phyloP scores from a whole-genome alignment of 2,329 filamentous ascomycete genomes.

The Colletotrichum euphorbiae region DNA sequence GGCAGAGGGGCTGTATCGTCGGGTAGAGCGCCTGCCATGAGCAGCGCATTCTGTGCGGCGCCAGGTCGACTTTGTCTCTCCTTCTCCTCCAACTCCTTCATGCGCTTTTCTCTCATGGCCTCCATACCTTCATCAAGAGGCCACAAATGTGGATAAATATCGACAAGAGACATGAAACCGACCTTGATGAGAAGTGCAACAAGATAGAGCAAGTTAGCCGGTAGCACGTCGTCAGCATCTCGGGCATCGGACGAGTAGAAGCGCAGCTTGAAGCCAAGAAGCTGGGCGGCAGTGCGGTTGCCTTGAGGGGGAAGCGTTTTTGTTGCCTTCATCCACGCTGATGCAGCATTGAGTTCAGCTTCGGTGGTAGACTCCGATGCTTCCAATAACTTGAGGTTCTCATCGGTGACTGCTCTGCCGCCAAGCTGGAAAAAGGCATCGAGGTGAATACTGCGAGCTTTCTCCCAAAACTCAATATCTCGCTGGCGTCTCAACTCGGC shows the following conservation, averaged over 20 bases:
- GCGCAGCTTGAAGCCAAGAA: slow-evolving; percentile 95
- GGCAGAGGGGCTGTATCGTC: slow-evolving; percentile 76
- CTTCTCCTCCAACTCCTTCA: slow-evolving; percentile 82
- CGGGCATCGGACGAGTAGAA: slow-evolving; percentile 90
- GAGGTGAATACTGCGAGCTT: slow-evolving; percentile 80
- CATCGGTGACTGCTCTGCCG: slow-evolving; percentile 72
- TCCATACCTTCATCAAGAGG: slow-evolving; percentile 88
- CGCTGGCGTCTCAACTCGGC: slow-evolving; percentile 69
- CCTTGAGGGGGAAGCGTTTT: slow-evolving; percentile 85
- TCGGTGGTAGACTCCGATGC: slow-evolving; percentile 55
- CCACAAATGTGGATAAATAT: slow-evolving; percentile 93
- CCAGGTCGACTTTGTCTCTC: slow-evolving; percentile 79
- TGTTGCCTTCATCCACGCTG: slow-evolving; percentile 83
- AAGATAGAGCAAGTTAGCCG: slow-evolving; percentile 92
- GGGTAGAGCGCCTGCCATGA: slow-evolving; percentile 85
- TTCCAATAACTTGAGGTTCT: slow-evolving; percentile 62
- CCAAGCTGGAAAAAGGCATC: slow-evolving; percentile 92
- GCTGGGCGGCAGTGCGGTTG: slow-evolving; percentile 91
- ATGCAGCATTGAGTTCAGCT: slow-evolving; percentile 66
- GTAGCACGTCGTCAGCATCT: slow-evolving; percentile 80
- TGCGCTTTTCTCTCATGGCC: slow-evolving; percentile 73
- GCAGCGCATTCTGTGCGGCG: slow-evolving; percentile 82
- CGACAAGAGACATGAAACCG: slow-evolving; percentile 91
- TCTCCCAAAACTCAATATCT: slow-evolving; percentile 83
- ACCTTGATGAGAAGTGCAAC: slow-evolving; percentile 95